Percentiles rank a stretch among this genome's conserved stretches.
Conservation (phyloP, 371 early-diverging fungal species). For the Fennellomyces sp. region DNA sequence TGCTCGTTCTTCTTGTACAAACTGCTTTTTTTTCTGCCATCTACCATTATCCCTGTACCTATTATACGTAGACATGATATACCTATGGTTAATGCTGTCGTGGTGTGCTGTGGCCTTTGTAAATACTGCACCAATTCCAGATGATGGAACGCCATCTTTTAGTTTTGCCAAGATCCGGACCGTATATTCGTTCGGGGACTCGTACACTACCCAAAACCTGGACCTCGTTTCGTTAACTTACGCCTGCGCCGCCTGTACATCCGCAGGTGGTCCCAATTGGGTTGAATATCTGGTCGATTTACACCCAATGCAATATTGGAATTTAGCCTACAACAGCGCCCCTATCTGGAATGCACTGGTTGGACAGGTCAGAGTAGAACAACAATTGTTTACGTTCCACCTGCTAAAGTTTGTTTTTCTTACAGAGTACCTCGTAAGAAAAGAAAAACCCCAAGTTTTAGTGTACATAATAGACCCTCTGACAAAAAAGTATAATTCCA, state of each 20-base stretch:
- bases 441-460: no score
- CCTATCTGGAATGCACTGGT: constrained; percentile 32
- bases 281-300: constrained; percentile 30
- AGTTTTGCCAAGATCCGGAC: constrained; percentile 23
- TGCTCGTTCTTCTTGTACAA: no score
- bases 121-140: neutral
- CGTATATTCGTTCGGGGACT: constrained; percentile 41
- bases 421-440: neutral
- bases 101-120: no score
- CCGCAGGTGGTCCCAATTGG: constrained; percentile 47
- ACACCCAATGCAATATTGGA: constrained; percentile 29
- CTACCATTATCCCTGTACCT: no score
- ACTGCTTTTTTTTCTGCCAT: no score
- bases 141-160: constrained; percentile 3
- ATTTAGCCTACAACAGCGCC: constrained; percentile 44
- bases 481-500: neutral
- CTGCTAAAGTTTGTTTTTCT: neutral
- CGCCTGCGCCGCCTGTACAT: constrained; percentile 33
- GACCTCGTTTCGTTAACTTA: constrained; percentile 25
- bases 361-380: constrained; percentile 20
- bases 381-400: neutral
- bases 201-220: constrained; percentile 38
- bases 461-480: no score
- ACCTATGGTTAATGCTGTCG: neutral
- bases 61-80: no score